Percentiles rank a stretch among this genome's conserved stretches.
phyloP scores from a whole-genome alignment of 1,139 yeast species.

The Yamadazyma songkhlaensis region DNA sequence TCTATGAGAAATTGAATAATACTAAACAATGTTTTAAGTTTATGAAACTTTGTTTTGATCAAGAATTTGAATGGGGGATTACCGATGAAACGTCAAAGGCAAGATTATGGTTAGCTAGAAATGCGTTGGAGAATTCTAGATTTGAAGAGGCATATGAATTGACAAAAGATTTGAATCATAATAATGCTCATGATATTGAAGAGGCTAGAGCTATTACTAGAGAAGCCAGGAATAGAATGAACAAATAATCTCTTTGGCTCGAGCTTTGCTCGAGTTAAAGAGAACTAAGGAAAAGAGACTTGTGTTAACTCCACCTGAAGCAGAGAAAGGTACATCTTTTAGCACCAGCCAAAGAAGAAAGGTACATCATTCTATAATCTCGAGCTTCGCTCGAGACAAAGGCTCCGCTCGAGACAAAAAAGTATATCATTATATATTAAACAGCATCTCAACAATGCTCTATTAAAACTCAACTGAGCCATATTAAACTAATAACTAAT shows the following conservation, averaged over 20 bases:
- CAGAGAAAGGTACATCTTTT: too few species aligned
- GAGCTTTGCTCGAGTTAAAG: too few species aligned
- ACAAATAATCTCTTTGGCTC: too few species aligned
- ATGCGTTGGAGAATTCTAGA: conserved; percentile 54
- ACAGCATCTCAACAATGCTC: too few species aligned
- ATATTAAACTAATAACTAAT: conserved; percentile 1
- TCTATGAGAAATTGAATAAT: conserved; percentile 60
- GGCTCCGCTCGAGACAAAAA: background rate
- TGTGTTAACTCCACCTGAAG: background rate
- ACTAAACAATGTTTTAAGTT: conserved; percentile 53
- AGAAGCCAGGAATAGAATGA: conserved; percentile 56
- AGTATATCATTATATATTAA: conserved; percentile 1
- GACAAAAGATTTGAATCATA: conserved; percentile 72
- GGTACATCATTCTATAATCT: too few species aligned
- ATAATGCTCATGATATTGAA: conserved; percentile 81
- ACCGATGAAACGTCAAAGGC: conserved; percentile 82
- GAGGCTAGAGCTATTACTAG: conserved; percentile 85
- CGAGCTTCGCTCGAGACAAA: too few species aligned
- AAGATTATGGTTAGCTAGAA: conserved; percentile 80
- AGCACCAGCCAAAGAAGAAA: too few species aligned
- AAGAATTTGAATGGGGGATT: conserved; percentile 63
- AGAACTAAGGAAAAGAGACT: too few species aligned
- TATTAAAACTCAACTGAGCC: too few species aligned
- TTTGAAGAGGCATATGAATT: conserved; percentile 71
- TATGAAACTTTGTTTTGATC: conserved; percentile 73